Evolutionary conservation across 306 rosid species (phyloP), one percentile per base, ranked within the genome.

Genomic region (Arachis hypogaea): DNA sequence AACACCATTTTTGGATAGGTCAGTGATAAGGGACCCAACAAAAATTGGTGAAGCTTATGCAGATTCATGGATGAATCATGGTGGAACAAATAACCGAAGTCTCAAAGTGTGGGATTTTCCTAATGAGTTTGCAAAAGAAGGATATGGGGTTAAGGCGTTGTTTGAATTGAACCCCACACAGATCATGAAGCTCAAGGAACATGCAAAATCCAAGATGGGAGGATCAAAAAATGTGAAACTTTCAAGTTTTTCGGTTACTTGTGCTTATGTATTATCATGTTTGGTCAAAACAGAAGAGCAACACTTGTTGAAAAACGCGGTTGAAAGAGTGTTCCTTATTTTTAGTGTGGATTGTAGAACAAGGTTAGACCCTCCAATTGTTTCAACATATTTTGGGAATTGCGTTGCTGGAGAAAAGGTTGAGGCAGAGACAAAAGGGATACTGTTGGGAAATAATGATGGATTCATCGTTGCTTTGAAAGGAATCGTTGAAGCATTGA

Each of bases 301-400:
- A 30, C 29, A 78, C 33, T 33, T 33, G 4, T 33, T 33, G 38
- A 4, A 33, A 33, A 33, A 33, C 38, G 38, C 4, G 38, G 7
- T 5, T 1, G 41, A 69, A n/a, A 57, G 3, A 6, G 64, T 71
- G 2, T 0, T 10, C 10, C 51, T 46, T 9, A 0, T 52, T 2
- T 68, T 69, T 9, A 0, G 4, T n/a, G 80, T 72, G 14, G 88
- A 88, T n/a, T 72, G 63, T 45, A 76, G 88, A 51, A 4, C 58
- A 3, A 77, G 88, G 2, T 49, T 84, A 73, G 67, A 75, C 0
- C 85, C 83, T 61, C 78, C 82, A 0, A 56, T 76, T 40, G 84
- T 81, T 0, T 11, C 59, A 3, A 80, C 66, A 9, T 88, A 84
- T 66, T 62, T 84, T 45, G 90, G 90, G 1, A 86, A 86, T 11